Evolutionary conservation across 305 asterid species (phyloP).

Genomic region (Withania somnifera): DNA sequence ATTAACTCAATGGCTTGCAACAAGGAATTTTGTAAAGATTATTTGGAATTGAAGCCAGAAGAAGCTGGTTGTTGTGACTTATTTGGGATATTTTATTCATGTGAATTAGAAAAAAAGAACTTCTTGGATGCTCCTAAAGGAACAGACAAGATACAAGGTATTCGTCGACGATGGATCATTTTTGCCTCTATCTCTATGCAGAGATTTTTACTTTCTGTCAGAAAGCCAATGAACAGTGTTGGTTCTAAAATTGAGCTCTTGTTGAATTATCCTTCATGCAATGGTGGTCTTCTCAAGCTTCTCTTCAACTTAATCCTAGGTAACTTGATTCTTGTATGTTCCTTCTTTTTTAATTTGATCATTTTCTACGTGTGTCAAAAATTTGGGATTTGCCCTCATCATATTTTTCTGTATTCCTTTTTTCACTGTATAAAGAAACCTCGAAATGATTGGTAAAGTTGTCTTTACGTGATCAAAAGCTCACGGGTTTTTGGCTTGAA

Average conservation of each 20-base stretch:
- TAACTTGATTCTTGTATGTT: constrained; percentile 8
- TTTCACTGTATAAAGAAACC: too few relatives aligned
- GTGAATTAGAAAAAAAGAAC: constrained; percentile 17
- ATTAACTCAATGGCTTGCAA: constrained; percentile 15
- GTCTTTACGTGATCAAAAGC: too few relatives aligned
- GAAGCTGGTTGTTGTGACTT: constrained; percentile 33
- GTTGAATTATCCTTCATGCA: constrained; percentile 36
- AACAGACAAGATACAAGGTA: constrained; percentile 4
- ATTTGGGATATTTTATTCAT: constrained; percentile 24
- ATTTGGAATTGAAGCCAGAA: constrained; percentile 30
- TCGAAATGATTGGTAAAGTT: too few relatives aligned
- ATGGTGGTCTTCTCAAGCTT: constrained; percentile 39
- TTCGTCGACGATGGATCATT: constrained; percentile 42
- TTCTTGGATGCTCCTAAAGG: constrained; percentile 18
- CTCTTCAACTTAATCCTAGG: constrained; percentile 37
- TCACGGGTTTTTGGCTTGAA: too few relatives aligned
- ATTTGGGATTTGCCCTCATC: not conserved
- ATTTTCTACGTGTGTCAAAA: too few relatives aligned
- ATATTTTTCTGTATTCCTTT: too few relatives aligned
- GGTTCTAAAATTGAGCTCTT: constrained; percentile 27
- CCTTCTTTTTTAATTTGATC: too few relatives aligned
- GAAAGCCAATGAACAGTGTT: constrained; percentile 26
- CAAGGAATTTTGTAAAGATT: constrained; percentile 20
- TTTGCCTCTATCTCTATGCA: constrained; percentile 39
- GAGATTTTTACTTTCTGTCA: constrained; percentile 21